These are phyloP conservation scores for Eucalyptus rudis DNA, from an alignment of 345 rosid species.

Conservation along the genomic window DNA sequence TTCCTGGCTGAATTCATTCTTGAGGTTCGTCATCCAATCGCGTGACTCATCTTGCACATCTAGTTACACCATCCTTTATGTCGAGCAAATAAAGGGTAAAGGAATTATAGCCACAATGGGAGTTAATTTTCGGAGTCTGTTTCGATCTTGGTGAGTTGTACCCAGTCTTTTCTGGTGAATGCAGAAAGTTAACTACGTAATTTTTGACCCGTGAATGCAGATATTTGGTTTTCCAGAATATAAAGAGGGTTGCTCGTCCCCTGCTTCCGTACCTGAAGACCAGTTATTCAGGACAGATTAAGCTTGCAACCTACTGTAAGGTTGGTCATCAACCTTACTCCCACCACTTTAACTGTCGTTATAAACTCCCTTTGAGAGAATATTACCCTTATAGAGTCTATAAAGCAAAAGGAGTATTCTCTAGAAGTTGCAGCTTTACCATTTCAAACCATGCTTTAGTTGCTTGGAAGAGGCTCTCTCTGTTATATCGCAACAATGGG, in stretches of 20 bases:
- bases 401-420: neutral
- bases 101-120: neutral
- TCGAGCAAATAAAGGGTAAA: neutral
- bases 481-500: slow-evolving; percentile 12
- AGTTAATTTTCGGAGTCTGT: neutral
- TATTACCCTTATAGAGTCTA: neutral
- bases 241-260: neutral
- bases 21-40: neutral
- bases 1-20: neutral
- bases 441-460: slow-evolving; percentile 21
- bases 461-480: slow-evolving; percentile 50
- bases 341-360: neutral
- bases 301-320: neutral
- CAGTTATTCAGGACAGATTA: neutral
- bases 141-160: neutral
- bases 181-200: neutral
- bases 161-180: neutral
- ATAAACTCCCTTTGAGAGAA: neutral
- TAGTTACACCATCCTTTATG: neutral
- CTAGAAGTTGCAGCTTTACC: neutral
- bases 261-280: neutral
- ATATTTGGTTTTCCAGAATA: neutral
- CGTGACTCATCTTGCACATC: neutral
- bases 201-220: neutral
- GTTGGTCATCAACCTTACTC: neutral